These are phyloP conservation scores for Yamadazyma dushanensis DNA, from an alignment of 1,139 yeast genomes.

Conservation along the genomic window DNA sequence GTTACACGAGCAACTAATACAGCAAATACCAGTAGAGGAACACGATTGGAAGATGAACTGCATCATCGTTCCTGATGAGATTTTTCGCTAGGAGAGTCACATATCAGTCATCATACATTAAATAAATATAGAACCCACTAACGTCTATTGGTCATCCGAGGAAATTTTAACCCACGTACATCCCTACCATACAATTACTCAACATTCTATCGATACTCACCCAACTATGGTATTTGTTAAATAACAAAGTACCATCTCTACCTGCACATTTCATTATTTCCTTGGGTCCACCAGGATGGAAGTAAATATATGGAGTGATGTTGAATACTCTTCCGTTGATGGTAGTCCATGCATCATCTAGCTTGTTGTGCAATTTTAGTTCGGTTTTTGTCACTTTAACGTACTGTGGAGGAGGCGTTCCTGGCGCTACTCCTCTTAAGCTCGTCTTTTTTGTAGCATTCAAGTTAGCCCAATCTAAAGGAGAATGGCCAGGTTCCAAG, in stretches of 20 bases:
- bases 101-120: conserved; percentile 2
- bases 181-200: conserved; percentile 75
- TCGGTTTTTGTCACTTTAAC: conserved; percentile 60
- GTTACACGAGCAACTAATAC: conserved; percentile 64
- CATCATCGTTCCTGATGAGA: conserved; percentile 38
- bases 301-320: conserved; percentile 75
- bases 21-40: conserved; percentile 57
- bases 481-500: conserved; percentile 78
- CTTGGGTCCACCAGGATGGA: conserved; percentile 91
- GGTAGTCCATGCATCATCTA: conserved; percentile 82
- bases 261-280: conserved; percentile 84
- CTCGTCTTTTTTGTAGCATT: conserved; percentile 21
- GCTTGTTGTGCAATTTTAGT: conserved; percentile 55
- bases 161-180: conserved; percentile 21
- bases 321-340: conserved; percentile 82
- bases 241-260: conserved; percentile 75
- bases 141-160: neutral
- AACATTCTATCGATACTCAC: conserved; percentile 82
- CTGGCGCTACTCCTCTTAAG: conserved; percentile 41
- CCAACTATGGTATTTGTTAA: conserved; percentile 85
- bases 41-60: conserved; percentile 73
- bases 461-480: conserved; percentile 79
- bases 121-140: conserved; percentile 9
- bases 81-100: neutral
- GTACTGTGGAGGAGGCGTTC: conserved; percentile 44